Evolutionary conservation across 768 basidiomycete genomes (phyloP), one percentile per base, ranked within the genome.

Genomic region (Leccinum longicurvipes): DNA sequence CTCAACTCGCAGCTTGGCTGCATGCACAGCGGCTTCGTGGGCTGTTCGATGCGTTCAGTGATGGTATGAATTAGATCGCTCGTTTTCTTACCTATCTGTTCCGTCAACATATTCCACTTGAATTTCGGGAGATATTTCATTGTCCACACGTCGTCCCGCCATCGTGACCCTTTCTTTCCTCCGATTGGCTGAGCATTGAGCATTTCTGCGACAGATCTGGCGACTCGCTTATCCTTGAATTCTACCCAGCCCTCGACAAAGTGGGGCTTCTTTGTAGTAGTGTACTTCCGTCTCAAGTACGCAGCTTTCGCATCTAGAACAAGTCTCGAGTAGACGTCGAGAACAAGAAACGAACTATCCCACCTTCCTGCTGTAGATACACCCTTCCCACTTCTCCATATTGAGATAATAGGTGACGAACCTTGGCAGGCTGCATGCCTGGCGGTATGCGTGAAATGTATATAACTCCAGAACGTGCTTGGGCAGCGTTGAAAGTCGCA

Each of bases 191-290:
- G 87, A 2, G 95, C 97, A 67, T 99, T 99, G 60, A 99, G 77
- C 92, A 98, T 93, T 54, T 84, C 91, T 8, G 96, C 96, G 9
- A 95, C 87, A 36, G 84, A 85, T 19, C 94, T 83, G 0, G 94
- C 97, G 44, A 98, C 77, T 47, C 83, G 85, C 73, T 98, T 98
- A 74, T 98, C 90, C 61, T 88, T 86, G 76, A 98, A 98, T 72
- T 99, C 97, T 41, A 98, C 88, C 97, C 97, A 99, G 29, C 97
- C 97, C 70, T 99, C 97, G 0, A 89, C 89, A 67, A 88, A 98
- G 64, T 94, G 91, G 11, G 86, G 78, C 61, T 91, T 91, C 70
- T 91, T 89, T 9, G 88, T 92, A 3, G 88, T 77, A 3, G 90
- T 93, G 69, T 86, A 82, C 71, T 93, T 93, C 52, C 81, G 78